These are phyloP conservation scores for Ambrosia artemisiifolia DNA, from an alignment of 129 eudicot species.

Conservation along the genomic window DNA sequence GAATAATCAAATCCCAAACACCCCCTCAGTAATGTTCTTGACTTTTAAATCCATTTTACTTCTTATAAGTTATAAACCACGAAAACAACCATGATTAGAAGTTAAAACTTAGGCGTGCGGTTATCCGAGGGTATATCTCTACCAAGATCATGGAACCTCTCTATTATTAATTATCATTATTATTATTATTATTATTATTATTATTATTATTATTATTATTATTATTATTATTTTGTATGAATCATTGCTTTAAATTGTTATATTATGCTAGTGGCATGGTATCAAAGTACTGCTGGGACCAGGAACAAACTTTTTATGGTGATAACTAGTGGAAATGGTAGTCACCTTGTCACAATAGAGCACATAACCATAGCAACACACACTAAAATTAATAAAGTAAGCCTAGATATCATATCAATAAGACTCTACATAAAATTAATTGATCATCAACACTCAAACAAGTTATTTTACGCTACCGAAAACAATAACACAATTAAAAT, in stretches of 20 bases:
- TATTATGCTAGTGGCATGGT: conserved; percentile 15
- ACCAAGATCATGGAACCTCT: conserved; percentile 18
- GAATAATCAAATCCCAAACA: no score
- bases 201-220: no score
- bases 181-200: no score
- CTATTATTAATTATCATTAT: no score
- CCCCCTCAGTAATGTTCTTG: no score
- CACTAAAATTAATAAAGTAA: conserved; percentile 2
- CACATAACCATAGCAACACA: no score
- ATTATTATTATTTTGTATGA: no score
- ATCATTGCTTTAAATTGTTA: not conserved
- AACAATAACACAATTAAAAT: not conserved
- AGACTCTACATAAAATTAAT: conserved; percentile 1
- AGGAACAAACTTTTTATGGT: conserved; percentile 17
- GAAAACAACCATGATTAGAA: not conserved
- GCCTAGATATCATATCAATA: conserved; percentile 12
- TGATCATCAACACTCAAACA: conserved; percentile 8
- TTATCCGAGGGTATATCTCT: conserved; percentile 1
- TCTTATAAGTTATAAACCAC: not conserved
- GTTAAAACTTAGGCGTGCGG: not conserved
- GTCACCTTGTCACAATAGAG: no score
- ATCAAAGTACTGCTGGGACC: conserved; percentile 14
- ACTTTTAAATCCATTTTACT: not conserved
- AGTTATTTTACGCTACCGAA: not conserved
- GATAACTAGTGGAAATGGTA: conserved; percentile 7